phyloP scores from a whole-genome alignment of 345 rosid genomes.

The Citrus mangshanensis region DNA sequence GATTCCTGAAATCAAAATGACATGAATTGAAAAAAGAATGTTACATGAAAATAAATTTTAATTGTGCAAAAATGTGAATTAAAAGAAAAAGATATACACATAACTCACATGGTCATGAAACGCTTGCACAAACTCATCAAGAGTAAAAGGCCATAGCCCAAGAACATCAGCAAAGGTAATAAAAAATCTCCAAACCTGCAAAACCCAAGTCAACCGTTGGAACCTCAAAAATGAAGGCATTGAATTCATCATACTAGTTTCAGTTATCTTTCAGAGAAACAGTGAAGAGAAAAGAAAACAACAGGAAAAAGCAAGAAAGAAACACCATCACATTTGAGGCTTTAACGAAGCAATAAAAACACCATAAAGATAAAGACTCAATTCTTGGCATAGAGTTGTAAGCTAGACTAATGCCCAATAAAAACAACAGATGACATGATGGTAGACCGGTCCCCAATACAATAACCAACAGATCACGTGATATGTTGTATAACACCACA shows the following conservation, averaged over 20 bases:
- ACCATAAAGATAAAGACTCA: background rate
- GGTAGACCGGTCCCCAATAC: background rate
- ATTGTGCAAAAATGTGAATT: conserved; percentile 1
- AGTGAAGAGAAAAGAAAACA: too few relatives aligned
- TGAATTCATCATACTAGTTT: conserved; percentile 9
- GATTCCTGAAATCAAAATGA: conserved; percentile 66
- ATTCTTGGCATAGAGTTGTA: background rate
- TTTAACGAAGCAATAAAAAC: background rate
- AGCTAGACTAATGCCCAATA: background rate
- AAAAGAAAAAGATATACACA: background rate
- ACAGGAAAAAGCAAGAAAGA: too few relatives aligned
- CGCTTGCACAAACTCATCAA: conserved; percentile 95
- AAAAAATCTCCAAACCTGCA: conserved; percentile 96
- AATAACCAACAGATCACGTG: too few relatives aligned
- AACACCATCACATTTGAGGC: too few relatives aligned
- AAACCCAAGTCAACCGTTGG: conserved; percentile 18
- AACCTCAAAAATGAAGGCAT: conserved; percentile 11
- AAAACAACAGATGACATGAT: background rate
- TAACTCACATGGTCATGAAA: conserved; percentile 90
- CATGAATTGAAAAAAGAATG: conserved; percentile 9
- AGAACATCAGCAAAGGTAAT: conserved; percentile 88
- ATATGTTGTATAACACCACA: background rate
- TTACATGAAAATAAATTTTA: background rate
- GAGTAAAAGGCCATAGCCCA: conserved; percentile 97
- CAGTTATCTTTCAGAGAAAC: background rate